Percentiles rank a stretch among this genome's conserved stretches.
Conservation (phyloP, 2,329 filamentous ascomycete species). For the Scedosporium minutisporum region DNA sequence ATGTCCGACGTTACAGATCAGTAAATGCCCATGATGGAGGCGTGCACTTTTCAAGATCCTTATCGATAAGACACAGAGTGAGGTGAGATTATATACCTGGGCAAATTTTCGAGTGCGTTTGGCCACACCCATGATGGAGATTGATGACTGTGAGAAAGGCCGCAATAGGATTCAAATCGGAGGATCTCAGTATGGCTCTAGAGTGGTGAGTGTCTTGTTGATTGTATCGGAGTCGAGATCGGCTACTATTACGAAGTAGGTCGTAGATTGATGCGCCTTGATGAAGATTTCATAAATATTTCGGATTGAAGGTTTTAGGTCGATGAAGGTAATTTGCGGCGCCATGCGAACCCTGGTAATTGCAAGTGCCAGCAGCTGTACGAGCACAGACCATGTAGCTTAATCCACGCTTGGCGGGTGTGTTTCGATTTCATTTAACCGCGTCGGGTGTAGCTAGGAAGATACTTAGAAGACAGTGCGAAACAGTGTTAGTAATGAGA, state of each 20-base stretch:
- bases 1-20: not conserved
- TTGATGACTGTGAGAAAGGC: not conserved
- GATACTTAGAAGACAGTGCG: not conserved
- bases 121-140: constrained; percentile 62
- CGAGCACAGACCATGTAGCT: not conserved
- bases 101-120: constrained; percentile 93
- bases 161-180: not conserved
- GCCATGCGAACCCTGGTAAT: not conserved
- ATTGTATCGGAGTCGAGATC: too few relatives aligned
- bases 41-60: not conserved
- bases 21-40: constrained; percentile 2
- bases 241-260: not conserved
- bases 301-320: constrained; percentile 8
- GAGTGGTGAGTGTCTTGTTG: too few relatives aligned
- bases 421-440: constrained; percentile 7
- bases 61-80: constrained; percentile 18
- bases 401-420: not conserved
- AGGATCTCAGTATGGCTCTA: too few relatives aligned
- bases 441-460: not conserved
- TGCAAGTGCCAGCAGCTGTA: not conserved
- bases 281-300: constrained; percentile 7
- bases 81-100: constrained; percentile 29
- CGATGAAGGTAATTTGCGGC: constrained; percentile 6
- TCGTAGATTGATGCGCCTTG: not conserved
- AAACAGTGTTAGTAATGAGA: too few relatives aligned